Percentiles rank a stretch among this genome's conserved stretches.
phyloP scores from a whole-genome alignment of 352 stramenopile genomes.

The Phytopythium helicoides region DNA sequence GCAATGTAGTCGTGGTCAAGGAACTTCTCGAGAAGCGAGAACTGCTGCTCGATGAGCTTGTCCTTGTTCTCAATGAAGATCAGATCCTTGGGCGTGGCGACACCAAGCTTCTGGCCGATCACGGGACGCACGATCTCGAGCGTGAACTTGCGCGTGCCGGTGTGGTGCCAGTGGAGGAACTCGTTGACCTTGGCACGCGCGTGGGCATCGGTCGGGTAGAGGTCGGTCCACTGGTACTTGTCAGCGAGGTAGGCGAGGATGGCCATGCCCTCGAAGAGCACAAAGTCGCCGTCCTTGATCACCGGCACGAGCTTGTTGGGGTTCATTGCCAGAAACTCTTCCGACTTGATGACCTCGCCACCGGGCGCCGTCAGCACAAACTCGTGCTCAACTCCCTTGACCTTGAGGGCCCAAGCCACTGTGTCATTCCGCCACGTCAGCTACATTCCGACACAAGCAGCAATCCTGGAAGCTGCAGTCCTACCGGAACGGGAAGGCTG shows the following conservation, averaged over 20 bases:
- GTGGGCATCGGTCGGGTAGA: slow-evolving; percentile 39
- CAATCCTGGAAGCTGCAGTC: no score
- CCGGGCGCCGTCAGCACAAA: slow-evolving; percentile 28
- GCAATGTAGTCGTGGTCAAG: slow-evolving; percentile 43
- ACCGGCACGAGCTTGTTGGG: slow-evolving; percentile 47
- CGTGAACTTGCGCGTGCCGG: slow-evolving; percentile 31
- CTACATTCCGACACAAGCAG: no score
- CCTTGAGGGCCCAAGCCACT: slow-evolving; percentile 42
- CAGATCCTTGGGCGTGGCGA: slow-evolving; percentile 21
- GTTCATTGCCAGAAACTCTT: slow-evolving; percentile 54
- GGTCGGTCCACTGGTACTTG: slow-evolving; percentile 40
- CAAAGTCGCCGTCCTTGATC: slow-evolving; percentile 53
- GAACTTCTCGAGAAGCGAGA: slow-evolving; percentile 35
- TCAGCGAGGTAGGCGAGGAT: slow-evolving; percentile 40
- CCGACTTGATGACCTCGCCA: slow-evolving; percentile 20
- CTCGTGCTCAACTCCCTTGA: slow-evolving; percentile 42
- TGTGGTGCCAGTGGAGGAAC: slow-evolving; percentile 53
- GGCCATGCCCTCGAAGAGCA: slow-evolving; percentile 49
- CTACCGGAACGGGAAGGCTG: slow-evolving; percentile 6
- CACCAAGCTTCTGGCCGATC: slow-evolving; percentile 9
- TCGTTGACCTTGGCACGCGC: slow-evolving; percentile 43
- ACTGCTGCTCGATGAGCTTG: slow-evolving; percentile 28
- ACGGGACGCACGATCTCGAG: slow-evolving; percentile 27
- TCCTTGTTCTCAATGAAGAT: slow-evolving; percentile 21
- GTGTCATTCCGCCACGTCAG: background rate